phyloP scores from a whole-genome alignment of 139 green algal species.

The Nannochloris sp. region DNA sequence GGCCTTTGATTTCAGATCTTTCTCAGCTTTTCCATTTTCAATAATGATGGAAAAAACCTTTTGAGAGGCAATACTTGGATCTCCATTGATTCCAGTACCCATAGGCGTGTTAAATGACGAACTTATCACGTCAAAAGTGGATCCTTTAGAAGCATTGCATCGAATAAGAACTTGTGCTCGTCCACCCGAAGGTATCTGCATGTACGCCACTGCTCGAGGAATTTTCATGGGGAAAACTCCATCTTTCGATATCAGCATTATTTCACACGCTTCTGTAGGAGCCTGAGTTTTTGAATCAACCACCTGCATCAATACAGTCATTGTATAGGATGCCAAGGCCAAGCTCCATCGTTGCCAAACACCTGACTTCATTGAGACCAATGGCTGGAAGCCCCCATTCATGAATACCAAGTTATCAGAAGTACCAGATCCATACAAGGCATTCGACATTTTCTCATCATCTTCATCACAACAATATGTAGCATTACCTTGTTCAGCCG shows the following conservation, averaged over 20 bases:
- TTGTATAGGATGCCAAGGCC: background rate
- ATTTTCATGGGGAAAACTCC: background rate
- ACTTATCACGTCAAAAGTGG: background rate
- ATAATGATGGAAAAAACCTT: background rate
- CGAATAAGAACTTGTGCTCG: background rate
- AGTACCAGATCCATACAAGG: background rate
- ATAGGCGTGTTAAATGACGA: background rate
- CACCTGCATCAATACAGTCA: background rate
- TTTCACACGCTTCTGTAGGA: background rate
- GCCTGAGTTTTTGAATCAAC: background rate
- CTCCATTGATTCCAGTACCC: background rate
- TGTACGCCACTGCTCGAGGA: background rate
- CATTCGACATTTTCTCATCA: background rate
- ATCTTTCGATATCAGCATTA: constrained; percentile 2
- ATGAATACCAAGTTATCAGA: background rate
- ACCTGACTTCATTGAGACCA: background rate
- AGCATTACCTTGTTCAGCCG: background rate
- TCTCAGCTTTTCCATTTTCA: background rate
- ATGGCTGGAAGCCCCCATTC: background rate
- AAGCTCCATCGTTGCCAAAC: background rate
- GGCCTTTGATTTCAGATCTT: background rate
- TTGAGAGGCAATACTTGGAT: background rate
- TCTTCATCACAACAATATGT: background rate
- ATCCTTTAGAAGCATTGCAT: background rate
- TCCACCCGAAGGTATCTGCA: background rate